Evolutionary conservation across 2,329 filamentous ascomycete species (phyloP), one percentile per base, ranked within the genome.

Genomic region (Alternaria novae-zelandiae): DNA sequence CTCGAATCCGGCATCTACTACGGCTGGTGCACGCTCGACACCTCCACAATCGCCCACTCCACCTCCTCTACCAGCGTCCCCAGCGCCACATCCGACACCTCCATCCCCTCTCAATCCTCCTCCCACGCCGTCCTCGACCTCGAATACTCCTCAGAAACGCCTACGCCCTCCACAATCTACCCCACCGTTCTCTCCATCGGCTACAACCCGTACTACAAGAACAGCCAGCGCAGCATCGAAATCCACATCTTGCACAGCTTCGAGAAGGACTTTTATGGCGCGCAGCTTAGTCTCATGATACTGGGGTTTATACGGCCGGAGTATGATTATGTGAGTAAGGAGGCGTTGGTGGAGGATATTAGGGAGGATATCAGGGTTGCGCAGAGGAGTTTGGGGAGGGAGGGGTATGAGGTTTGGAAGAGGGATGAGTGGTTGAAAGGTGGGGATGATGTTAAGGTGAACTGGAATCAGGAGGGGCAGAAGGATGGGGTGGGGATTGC

Each of bases 141-240:
- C 23, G 59, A 70, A 46, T 71, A 70, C 53, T 30, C 69, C 0
- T 61, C 73, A n/a, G 58, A 69, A 3, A 53, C 63, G 2, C 54
- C 71, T 2, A 68, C 64, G 2, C 50, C 69, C 0, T 65, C 64
- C 1, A 64, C 74, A 1, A 54, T 71, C 0, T 79, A 78, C 67
- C 75, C 75, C 1, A 78, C 77, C 10, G 77, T 79, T 2, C 70
- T 79, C 2, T 69, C 63, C 17, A 77, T 79, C 43, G 96, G 96
- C 47, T 98, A 94, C 87, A 99, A 98, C 81, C 96, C 96, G 0
- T 98, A 94, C 82, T 99, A 97, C 86, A 94, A 94, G 79, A 98
- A 99, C 85, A 90, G 87, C 5, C 89, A 92, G 50, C 90, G 93
- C 66, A 93, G 88, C 66, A 94, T 96, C 76, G 94, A 97, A 85